phyloP scores from a whole-genome alignment of 805 yeast species.

The Zygotorulaspora florentina region DNA sequence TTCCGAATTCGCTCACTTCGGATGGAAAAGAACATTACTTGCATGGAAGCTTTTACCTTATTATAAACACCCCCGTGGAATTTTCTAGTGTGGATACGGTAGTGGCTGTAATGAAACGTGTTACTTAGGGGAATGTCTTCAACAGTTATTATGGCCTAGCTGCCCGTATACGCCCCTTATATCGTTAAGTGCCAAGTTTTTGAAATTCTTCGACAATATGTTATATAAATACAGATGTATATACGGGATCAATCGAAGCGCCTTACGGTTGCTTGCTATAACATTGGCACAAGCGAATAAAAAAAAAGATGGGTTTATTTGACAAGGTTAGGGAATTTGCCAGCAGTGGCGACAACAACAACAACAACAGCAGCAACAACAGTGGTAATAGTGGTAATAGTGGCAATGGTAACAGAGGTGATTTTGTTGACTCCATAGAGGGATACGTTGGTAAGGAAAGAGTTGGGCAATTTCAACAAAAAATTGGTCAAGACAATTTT shows the following conservation, averaged over 20 bases:
- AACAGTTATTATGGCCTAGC: neutral
- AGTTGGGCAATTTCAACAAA: slow-evolving; percentile 25
- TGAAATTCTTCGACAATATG: too few species aligned
- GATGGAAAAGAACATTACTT: neutral
- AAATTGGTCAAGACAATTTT: slow-evolving; percentile 34
- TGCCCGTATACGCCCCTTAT: too few species aligned
- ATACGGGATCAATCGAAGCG: neutral
- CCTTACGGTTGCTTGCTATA: too few species aligned
- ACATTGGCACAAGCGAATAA: neutral
- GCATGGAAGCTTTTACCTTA: neutral
- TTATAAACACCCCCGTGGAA: too few species aligned
- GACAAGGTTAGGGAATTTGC: slow-evolving; percentile 41
- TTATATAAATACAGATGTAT: neutral
- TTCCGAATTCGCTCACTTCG: neutral
- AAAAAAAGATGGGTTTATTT: slow-evolving; percentile 40
- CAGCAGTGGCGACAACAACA: slow-evolving; percentile 17
- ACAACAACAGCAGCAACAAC: too few species aligned
- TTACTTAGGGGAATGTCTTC: neutral
- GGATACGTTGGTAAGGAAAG: slow-evolving; percentile 31
- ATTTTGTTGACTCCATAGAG: slow-evolving; percentile 32
- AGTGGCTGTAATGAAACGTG: neutral
- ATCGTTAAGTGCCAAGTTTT: too few species aligned
- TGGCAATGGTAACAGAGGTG: slow-evolving; percentile 10
- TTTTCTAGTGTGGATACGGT: too few species aligned
- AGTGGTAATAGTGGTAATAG: slow-evolving; percentile 26